Percentiles rank a stretch among this genome's conserved stretches.
Conservation (phyloP, 371 early-diverging fungal genomes). For the Mortierella sp. region DNA sequence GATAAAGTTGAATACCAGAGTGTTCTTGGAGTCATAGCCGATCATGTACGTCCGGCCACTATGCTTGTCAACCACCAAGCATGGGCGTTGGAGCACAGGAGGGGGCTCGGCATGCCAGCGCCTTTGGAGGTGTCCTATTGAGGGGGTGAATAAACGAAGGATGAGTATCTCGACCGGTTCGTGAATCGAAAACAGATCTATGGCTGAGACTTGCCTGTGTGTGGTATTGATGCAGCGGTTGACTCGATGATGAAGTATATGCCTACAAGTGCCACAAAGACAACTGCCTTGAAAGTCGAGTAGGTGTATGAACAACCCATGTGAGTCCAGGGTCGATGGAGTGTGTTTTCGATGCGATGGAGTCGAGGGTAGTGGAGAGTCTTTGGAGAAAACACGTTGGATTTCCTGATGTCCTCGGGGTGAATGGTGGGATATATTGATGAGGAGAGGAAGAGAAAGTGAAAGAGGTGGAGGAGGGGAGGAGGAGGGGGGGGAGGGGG, state of each 20-base stretch:
- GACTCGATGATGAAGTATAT: not conserved
- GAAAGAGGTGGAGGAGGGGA: too few species aligned
- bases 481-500: too few species aligned
- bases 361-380: not conserved
- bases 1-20: constrained; percentile 37
- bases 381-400: too few species aligned
- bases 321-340: too few species aligned
- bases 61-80: constrained; percentile 29
- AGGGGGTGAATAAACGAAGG: not conserved
- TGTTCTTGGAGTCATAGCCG: constrained; percentile 36
- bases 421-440: too few species aligned
- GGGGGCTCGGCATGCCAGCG: constrained; percentile 46
- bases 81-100: constrained; percentile 34
- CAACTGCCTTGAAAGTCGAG: constrained; percentile 6
- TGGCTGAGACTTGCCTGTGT: constrained; percentile 9
- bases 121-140: constrained; percentile 12
- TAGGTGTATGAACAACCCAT: not conserved
- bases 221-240: constrained; percentile 2
- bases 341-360: not conserved
- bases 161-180: not conserved
- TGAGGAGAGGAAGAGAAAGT: too few species aligned
- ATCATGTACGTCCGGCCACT: constrained; percentile 43
- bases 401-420: too few species aligned
- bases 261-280: not conserved
- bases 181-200: not conserved